Percentiles rank a stretch among this genome's conserved stretches.
Evolutionary conservation across 306 rosid genomes (phyloP).

Genomic region (Dalbergia cultrata): DNA sequence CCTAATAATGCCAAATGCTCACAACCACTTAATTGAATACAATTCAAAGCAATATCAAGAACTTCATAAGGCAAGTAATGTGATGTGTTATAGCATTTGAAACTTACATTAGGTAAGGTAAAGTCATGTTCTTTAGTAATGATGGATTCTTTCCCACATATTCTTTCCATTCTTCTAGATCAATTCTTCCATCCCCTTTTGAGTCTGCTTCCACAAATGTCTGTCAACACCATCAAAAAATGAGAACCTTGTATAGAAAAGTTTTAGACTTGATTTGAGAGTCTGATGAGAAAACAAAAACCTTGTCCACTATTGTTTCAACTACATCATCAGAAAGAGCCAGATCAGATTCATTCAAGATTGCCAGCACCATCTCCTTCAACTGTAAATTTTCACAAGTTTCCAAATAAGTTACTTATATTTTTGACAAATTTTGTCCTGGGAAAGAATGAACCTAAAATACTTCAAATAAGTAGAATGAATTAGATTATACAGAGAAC

Average conservation of each 20-base stretch:
- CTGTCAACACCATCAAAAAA: constrained; percentile 25
- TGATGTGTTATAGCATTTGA: not conserved
- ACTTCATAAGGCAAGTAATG: not conserved
- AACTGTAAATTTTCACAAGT: constrained; percentile 34
- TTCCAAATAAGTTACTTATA: not conserved
- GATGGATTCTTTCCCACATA: constrained; percentile 48
- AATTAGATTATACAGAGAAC: not conserved
- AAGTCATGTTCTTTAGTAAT: constrained; percentile 49
- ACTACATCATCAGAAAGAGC: constrained; percentile 47
- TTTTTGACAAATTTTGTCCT: too few relatives aligned
- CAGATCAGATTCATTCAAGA: constrained; percentile 47
- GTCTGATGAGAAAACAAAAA: constrained; percentile 13
- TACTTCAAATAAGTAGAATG: not conserved
- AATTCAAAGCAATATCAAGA: not conserved
- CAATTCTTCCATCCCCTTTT: constrained; percentile 47
- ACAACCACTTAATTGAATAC: not conserved
- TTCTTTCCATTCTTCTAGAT: constrained; percentile 47
- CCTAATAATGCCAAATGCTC: constrained; percentile 1
- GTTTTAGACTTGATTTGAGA: not conserved
- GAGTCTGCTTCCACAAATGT: constrained; percentile 47
- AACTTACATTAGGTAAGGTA: constrained; percentile 50
- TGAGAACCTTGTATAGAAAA: constrained; percentile 13
- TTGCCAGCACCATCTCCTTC: constrained; percentile 50
- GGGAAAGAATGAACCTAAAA: not conserved
- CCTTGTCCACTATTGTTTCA: constrained; percentile 48